These are phyloP conservation scores for Pseudocercospora eumusae DNA, from an alignment of 2,329 filamentous ascomycete species.

Conservation along the genomic window DNA sequence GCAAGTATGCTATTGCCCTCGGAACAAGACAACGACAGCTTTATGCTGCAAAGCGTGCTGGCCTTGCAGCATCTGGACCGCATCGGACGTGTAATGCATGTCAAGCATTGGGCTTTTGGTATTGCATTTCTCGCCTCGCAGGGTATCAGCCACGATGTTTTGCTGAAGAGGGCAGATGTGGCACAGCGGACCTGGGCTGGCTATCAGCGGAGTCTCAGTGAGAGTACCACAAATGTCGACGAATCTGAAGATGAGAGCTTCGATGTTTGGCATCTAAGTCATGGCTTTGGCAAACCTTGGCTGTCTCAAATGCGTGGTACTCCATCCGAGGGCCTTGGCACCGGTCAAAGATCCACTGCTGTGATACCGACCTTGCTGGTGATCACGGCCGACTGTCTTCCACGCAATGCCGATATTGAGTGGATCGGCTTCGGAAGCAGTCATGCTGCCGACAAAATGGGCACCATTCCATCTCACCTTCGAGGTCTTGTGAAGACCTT, in stretches of 20 bases:
- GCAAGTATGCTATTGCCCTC: conserved; percentile 67
- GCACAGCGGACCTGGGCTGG: conserved; percentile 48
- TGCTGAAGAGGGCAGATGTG: conserved; percentile 13
- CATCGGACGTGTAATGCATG: conserved; percentile 70
- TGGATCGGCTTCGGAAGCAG: conserved; percentile 56
- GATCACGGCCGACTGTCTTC: conserved; percentile 74
- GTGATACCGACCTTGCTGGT: conserved; percentile 68
- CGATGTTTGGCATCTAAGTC: conserved; percentile 67
- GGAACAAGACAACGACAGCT: conserved; percentile 11
- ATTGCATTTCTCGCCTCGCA: conserved; percentile 68
- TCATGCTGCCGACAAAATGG: neutral
- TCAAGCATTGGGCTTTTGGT: conserved; percentile 72
- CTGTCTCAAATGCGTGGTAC: conserved; percentile 40
- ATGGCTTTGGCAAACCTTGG: conserved; percentile 43
- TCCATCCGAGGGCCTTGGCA: conserved; percentile 29
- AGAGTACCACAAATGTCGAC: conserved; percentile 24
- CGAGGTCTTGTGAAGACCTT: conserved; percentile 26
- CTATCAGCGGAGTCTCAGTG: conserved; percentile 32
- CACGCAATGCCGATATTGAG: conserved; percentile 73
- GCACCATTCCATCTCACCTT: conserved; percentile 25
- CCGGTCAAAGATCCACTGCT: conserved; percentile 2
- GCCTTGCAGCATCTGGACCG: conserved; percentile 88
- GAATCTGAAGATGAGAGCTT: conserved; percentile 58
- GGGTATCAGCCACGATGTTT: conserved; percentile 37
- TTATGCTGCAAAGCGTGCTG: conserved; percentile 63